These are phyloP conservation scores for Pythium dissimile DNA, from an alignment of 352 stramenopile species.

Conservation along the genomic window DNA sequence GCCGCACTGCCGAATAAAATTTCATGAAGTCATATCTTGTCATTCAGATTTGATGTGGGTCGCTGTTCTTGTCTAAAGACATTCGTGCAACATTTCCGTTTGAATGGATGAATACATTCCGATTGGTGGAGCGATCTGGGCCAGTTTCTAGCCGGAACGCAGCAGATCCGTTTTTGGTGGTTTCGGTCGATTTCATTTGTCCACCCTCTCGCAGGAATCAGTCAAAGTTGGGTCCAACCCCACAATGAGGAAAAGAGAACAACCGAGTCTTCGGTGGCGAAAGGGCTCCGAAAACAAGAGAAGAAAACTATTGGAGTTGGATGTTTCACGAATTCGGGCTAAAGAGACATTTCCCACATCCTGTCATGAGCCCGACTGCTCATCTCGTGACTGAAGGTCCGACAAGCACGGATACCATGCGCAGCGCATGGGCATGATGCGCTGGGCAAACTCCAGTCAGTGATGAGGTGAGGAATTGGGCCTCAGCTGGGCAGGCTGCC, in stretches of 20 bases:
- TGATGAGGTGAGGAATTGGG: background rate
- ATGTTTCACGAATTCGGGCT: too few species aligned
- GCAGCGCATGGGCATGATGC: too few species aligned
- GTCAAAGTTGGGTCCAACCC: background rate
- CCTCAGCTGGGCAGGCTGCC: too few species aligned
- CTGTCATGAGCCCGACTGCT: too few species aligned
- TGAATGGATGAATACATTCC: background rate
- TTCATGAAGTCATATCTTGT: background rate
- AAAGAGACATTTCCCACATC: too few species aligned
- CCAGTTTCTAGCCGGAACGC: background rate
- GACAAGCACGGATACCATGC: too few species aligned
- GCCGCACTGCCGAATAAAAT: constrained; percentile 23
- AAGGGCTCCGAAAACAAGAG: background rate
- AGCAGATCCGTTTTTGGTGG: background rate
- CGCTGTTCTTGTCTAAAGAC: background rate
- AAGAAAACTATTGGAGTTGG: background rate
- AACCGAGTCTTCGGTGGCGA: background rate
- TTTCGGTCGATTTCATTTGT: background rate
- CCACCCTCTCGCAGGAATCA: background rate
- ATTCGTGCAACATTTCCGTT: background rate
- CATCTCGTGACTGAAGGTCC: too few species aligned
- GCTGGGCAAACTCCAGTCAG: background rate
- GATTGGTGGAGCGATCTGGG: background rate
- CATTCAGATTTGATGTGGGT: too few species aligned
- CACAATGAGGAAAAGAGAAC: background rate